A percentile compares a stretch with the other conserved stretches of the same genome.
These are phyloP conservation scores for Ceratobasidium sp. DNA, from an alignment of 1,284 basidiomycete species.

Conservation along the genomic window DNA sequence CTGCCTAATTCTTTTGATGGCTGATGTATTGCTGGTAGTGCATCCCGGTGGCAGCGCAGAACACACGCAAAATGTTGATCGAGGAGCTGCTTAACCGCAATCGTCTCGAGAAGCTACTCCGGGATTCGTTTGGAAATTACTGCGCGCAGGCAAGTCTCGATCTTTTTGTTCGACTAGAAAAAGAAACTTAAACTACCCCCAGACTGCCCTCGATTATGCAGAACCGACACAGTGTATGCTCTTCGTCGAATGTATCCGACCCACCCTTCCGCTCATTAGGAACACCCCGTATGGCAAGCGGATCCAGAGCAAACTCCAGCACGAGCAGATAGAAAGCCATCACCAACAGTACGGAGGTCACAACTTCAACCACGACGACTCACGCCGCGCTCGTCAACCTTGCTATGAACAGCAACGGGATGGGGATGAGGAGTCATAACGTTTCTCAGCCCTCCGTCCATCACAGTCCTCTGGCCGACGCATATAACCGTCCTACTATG, in stretches of 20 bases:
- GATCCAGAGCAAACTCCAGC: constrained; percentile 96
- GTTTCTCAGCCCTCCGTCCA: constrained; percentile 36
- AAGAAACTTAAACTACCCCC: constrained; percentile 48
- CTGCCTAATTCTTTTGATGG: constrained; percentile 12
- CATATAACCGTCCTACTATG: constrained; percentile 64
- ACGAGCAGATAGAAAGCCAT: constrained; percentile 79
- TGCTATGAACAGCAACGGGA: constrained; percentile 61
- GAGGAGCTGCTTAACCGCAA: constrained; percentile 95
- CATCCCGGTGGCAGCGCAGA: constrained; percentile 96
- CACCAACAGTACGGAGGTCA: constrained; percentile 61
- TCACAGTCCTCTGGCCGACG: constrained; percentile 63
- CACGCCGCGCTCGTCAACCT: constrained; percentile 66
- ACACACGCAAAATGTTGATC: constrained; percentile 92
- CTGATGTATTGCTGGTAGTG: constrained; percentile 68
- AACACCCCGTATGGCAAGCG: constrained; percentile 98
- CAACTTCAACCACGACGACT: constrained; percentile 51
- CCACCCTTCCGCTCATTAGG: constrained; percentile 92
- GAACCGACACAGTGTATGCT: constrained; percentile 84
- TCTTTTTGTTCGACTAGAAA: constrained; percentile 33
- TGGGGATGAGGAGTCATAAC: constrained; percentile 55
- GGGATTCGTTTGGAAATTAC: constrained; percentile 95
- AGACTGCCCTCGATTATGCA: constrained; percentile 96
- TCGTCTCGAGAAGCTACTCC: constrained; percentile 92
- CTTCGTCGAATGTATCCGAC: constrained; percentile 94
- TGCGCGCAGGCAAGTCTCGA: constrained; percentile 77